These are phyloP conservation scores for Marasmius oreades DNA, from an alignment of 1,284 basidiomycete species.

Conservation along the genomic window DNA sequence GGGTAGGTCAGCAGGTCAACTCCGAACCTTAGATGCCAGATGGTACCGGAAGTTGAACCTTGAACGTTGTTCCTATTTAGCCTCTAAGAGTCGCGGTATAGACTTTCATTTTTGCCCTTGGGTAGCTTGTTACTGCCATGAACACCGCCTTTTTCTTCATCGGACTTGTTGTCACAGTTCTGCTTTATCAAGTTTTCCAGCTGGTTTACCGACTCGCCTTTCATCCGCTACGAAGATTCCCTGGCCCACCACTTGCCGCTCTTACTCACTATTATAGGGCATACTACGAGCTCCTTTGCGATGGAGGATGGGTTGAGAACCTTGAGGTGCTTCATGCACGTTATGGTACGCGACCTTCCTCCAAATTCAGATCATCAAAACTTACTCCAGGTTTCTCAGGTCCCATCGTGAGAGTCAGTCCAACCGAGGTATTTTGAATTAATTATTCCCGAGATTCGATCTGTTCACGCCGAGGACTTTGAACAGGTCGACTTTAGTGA, in stretches of 20 bases:
- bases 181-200: not conserved
- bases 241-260: constrained; percentile 23
- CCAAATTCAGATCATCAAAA: no score
- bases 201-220: constrained; percentile 17
- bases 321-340: constrained; percentile 18
- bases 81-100: no score
- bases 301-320: constrained; percentile 20
- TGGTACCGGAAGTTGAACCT: no score
- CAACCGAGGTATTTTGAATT: constrained; percentile 16
- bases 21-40: no score
- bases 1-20: no score
- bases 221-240: constrained; percentile 21
- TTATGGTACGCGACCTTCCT: constrained; percentile 18
- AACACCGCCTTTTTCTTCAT: no score
- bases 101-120: no score
- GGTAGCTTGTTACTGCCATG: no score
- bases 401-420: not conserved
- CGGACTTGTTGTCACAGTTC: no score
- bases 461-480: no score
- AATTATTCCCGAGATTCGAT: no score
- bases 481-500: not conserved
- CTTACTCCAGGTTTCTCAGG: not conserved
- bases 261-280: constrained; percentile 19
- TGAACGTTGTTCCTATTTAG: no score
- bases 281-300: constrained; percentile 20